phyloP scores from a whole-genome alignment of 177 flowering plant genomes.

The Vitis hybrid region DNA sequence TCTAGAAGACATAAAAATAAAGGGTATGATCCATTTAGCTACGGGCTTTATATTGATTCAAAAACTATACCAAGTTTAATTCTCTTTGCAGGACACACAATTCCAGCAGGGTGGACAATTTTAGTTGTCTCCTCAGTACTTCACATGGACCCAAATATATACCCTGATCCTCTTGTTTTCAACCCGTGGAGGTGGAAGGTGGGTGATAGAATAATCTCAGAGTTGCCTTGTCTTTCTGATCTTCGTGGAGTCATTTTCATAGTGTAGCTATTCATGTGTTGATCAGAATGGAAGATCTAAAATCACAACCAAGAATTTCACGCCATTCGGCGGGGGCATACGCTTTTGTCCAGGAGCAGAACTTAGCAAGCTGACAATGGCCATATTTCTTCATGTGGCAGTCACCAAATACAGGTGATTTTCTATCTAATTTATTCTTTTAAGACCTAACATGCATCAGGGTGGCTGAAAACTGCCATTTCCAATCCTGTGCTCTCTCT shows the following conservation, averaged over 20 bases:
- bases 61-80: no score
- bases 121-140: constrained; percentile 18
- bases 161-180: constrained; percentile 22
- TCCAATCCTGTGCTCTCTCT: no score
- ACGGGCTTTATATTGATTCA: no score
- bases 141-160: constrained; percentile 14
- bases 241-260: no score
- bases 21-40: no score
- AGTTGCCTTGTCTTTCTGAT: no score
- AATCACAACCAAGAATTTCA: constrained; percentile 5
- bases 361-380: background rate
- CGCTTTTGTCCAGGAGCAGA: constrained; percentile 11
- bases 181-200: constrained; percentile 36
- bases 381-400: constrained; percentile 3
- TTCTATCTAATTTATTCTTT: no score
- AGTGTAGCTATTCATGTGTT: no score
- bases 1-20: no score
- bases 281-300: background rate
- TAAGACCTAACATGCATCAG: no score
- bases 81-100: constrained; percentile 15
- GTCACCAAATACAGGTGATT: constrained; percentile 8
- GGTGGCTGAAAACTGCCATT: no score
- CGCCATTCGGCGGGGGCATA: constrained; percentile 4
- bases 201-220: no score
- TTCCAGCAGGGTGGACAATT: constrained; percentile 23